Evolutionary conservation across 2,329 filamentous ascomycete species (phyloP).

Genomic region (Chrysoporthe austroafricana): DNA sequence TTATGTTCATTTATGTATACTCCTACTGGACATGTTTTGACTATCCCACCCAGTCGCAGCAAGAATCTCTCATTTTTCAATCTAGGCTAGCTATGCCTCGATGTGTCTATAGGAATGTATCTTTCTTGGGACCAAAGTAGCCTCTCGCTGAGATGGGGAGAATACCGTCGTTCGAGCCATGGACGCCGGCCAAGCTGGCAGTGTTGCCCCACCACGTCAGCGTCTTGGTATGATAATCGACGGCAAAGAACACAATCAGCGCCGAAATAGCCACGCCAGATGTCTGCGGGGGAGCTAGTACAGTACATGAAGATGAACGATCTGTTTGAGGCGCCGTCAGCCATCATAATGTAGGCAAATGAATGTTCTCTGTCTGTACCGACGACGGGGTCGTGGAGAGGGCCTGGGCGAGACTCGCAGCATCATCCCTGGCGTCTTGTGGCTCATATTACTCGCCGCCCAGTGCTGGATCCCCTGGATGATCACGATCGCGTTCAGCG

Average conservation of each 20-base stretch:
- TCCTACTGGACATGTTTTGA: no score
- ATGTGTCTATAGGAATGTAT: conserved; percentile 18
- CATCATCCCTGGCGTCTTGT: conserved; percentile 48
- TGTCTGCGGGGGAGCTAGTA: conserved; percentile 44
- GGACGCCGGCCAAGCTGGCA: conserved; percentile 38
- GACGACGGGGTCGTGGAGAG: neutral
- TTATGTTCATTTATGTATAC: no score
- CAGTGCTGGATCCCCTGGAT: conserved; percentile 49
- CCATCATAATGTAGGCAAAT: neutral
- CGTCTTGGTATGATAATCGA: conserved; percentile 39
- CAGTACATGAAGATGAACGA: conserved; percentile 50
- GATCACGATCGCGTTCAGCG: conserved; percentile 46
- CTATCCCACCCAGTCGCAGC: neutral
- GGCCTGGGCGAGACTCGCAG: conserved; percentile 29
- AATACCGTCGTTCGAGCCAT: conserved; percentile 30
- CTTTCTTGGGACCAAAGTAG: conserved; percentile 32
- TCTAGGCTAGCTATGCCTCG: no score
- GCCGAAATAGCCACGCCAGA: conserved; percentile 43
- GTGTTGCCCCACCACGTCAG: conserved; percentile 47
- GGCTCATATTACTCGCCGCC: conserved; percentile 47
- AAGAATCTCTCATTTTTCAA: no score
- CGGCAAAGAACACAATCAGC: conserved; percentile 45
- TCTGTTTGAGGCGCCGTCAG: conserved; percentile 10
- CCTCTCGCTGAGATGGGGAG: conserved; percentile 31
- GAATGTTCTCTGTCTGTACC: no score